Percentiles rank a stretch among this genome's conserved stretches.
Evolutionary conservation across 495 filamentous ascomycete genomes (phyloP).

Genomic region (Parmelia sp.): DNA sequence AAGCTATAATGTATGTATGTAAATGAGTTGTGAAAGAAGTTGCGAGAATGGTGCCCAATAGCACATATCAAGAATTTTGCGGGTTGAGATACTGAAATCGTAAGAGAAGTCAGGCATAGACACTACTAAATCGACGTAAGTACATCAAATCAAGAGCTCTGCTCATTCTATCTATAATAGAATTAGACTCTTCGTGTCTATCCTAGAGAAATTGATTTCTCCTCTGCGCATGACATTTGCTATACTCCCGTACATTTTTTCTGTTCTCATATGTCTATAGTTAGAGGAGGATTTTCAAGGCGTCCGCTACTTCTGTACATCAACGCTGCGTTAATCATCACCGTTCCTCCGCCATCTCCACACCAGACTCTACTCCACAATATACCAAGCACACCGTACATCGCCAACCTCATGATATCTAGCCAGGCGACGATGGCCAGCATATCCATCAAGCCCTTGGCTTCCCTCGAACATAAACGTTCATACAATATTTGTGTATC

Average conservation of each 20-base stretch:
- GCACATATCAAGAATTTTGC: no score
- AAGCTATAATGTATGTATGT: slow-evolving; percentile 36
- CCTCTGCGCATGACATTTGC: no score
- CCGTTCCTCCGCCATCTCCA: slow-evolving; percentile 46
- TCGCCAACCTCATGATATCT: slow-evolving; percentile 53
- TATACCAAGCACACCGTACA: slow-evolving; percentile 56
- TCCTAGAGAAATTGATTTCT: no score
- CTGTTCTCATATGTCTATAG: slow-evolving; percentile 41
- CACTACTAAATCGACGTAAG: no score
- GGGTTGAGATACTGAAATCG: no score
- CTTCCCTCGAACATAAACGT: slow-evolving; percentile 47
- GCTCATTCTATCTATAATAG: no score
- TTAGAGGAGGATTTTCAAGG: slow-evolving; percentile 56
- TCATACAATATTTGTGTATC: slow-evolving; percentile 68
- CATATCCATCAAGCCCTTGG: slow-evolving; percentile 47
- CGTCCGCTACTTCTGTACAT: slow-evolving; percentile 61
- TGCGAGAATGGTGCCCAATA: no score
- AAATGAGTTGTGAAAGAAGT: neutral
- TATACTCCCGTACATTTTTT: no score
- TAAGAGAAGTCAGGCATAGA: no score
- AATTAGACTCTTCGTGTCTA: no score
- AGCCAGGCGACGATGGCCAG: slow-evolving; percentile 52
- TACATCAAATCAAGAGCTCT: no score
- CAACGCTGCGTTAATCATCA: slow-evolving; percentile 74
- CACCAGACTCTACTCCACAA: slow-evolving; percentile 68